phyloP scores from a whole-genome alignment of 805 yeast genomes.

The Metschnikowia anglica region DNA sequence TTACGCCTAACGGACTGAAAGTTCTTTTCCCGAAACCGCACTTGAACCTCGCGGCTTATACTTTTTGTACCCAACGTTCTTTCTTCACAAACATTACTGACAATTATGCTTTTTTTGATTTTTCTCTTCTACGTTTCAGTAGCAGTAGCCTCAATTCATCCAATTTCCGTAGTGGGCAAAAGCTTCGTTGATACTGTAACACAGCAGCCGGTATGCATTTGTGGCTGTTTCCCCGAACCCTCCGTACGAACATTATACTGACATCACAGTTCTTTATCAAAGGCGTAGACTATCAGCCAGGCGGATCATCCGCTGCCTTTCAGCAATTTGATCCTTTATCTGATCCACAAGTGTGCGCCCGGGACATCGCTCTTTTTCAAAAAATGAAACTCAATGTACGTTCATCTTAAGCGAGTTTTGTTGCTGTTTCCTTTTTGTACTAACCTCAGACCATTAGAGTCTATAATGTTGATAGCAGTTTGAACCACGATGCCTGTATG shows the following conservation, averaged over 20 bases:
- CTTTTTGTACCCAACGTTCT: conserved; percentile 8
- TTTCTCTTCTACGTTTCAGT: not conserved
- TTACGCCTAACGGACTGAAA: not conserved
- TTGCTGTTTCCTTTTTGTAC: conserved; percentile 7
- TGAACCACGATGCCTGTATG: conserved; percentile 90
- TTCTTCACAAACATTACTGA: conserved; percentile 3
- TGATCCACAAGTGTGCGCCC: conserved; percentile 66
- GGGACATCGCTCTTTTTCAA: conserved; percentile 81
- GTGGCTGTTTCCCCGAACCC: not conserved
- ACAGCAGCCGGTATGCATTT: conserved; percentile 56
- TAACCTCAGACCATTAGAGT: conserved; percentile 65
- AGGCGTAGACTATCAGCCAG: conserved; percentile 96
- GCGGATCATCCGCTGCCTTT: conserved; percentile 81
- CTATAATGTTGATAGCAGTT: conserved; percentile 78
- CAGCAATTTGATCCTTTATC: conserved; percentile 69
- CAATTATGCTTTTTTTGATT: conserved; percentile 5
- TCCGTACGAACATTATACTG: not conserved
- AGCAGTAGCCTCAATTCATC: conserved; percentile 35
- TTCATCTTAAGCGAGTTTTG: conserved; percentile 3
- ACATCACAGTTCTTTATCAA: conserved; percentile 60
- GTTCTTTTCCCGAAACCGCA: conserved; percentile 1
- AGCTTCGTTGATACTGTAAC: conserved; percentile 77
- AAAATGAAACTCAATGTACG: conserved; percentile 71
- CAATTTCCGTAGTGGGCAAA: conserved; percentile 66
- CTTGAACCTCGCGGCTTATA: conserved; percentile 6